These are phyloP conservation scores for Sporothrix curviconia DNA, from an alignment of 2,329 filamentous ascomycete species.

Conservation along the genomic window DNA sequence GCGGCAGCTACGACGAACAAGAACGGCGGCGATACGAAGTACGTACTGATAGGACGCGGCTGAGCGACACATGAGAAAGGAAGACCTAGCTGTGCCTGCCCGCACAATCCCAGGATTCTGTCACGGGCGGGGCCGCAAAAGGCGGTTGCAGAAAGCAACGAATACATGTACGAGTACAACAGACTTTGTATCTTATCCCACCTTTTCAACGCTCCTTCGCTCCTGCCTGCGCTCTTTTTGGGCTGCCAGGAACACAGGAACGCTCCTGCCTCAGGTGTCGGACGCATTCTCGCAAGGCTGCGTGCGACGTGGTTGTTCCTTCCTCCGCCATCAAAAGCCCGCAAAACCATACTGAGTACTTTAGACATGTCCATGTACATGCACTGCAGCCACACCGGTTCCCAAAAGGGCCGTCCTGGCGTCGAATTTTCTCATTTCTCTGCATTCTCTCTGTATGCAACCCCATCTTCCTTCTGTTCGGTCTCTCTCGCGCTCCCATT, in stretches of 20 bases:
- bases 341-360: too few species aligned
- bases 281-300: neutral
- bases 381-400: slow-evolving; percentile 5
- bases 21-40: neutral
- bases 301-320: neutral
- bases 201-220: neutral
- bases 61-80: neutral
- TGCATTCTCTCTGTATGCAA: too few species aligned
- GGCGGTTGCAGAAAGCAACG: neutral
- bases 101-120: slow-evolving; percentile 8
- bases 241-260: slow-evolving; percentile 1
- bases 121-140: slow-evolving; percentile 12
- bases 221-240: neutral
- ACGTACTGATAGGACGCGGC: neutral
- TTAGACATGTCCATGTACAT: too few species aligned
- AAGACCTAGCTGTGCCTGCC: neutral
- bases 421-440: slow-evolving; percentile 5
- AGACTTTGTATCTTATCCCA: neutral
- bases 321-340: neutral
- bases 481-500: neutral
- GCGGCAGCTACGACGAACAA: neutral
- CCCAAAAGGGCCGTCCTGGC: neutral
- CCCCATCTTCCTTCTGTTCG: neutral
- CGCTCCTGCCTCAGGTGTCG: neutral
- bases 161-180: neutral